These are phyloP conservation scores for Mrakia hoshinonis DNA, from an alignment of 768 basidiomycete species.

Conservation along the genomic window DNA sequence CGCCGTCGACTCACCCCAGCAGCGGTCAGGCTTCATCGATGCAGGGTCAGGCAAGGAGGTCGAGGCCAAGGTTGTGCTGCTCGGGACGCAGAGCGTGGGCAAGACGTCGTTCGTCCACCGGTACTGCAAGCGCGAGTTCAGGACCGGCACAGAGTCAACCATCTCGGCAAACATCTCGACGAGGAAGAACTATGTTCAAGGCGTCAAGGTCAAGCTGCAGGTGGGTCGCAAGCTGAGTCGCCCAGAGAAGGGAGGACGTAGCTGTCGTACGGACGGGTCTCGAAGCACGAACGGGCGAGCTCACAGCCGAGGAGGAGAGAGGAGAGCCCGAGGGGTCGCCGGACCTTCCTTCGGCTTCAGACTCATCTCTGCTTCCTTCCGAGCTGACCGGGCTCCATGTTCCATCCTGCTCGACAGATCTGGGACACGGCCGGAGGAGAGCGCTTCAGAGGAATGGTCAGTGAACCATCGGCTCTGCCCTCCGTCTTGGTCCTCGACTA, in stretches of 20 bases:
- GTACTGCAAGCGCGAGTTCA: conserved; percentile 35
- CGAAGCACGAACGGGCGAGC: too few relatives aligned
- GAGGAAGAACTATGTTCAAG: conserved; percentile 37
- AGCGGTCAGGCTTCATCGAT: conserved; percentile 2
- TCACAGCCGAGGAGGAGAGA: too few relatives aligned
- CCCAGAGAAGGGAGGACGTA: too few relatives aligned
- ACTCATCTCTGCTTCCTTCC: background rate
- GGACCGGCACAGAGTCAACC: conserved; percentile 32
- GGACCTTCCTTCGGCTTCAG: background rate
- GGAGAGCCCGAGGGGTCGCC: background rate
- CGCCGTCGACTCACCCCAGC: background rate
- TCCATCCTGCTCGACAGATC: conserved; percentile 31
- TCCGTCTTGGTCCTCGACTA: background rate
- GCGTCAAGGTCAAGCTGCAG: conserved; percentile 33
- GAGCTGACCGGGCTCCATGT: background rate
- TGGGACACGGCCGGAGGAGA: conserved; percentile 42
- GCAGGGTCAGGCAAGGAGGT: conserved; percentile 31
- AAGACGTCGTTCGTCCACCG: conserved; percentile 39
- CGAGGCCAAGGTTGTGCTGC: conserved; percentile 39
- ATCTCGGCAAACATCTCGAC: conserved; percentile 37
- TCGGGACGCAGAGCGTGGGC: conserved; percentile 34
- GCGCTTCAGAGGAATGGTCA: conserved; percentile 62
- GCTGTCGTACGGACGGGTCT: too few relatives aligned
- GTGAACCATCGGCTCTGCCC: conserved; percentile 31
- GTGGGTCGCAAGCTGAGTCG: background rate